Conservation (phyloP, 495 filamentous ascomycete genomes). For the Pyronema domesticum region DNA sequence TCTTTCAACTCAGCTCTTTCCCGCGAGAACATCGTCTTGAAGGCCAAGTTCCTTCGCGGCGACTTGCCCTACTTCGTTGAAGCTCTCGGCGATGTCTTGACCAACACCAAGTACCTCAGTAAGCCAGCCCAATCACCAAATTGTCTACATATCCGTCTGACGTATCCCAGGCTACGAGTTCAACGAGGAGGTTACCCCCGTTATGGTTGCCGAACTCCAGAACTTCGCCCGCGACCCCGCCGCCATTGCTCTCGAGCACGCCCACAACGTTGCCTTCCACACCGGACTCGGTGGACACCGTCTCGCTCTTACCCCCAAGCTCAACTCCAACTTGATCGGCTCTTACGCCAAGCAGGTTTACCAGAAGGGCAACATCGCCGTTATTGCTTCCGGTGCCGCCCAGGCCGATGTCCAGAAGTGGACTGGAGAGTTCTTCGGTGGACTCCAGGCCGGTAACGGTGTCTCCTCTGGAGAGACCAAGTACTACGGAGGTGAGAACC, state of each 20-base stretch:
- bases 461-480: slow-evolving; percentile 38
- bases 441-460: slow-evolving; percentile 28
- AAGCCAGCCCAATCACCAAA: slow-evolving; percentile 26
- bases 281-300: slow-evolving; percentile 64
- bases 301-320: slow-evolving; percentile 54
- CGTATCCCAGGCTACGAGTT: slow-evolving; percentile 55
- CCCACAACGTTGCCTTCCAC: slow-evolving; percentile 84
- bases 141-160: slow-evolving; percentile 11
- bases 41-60: slow-evolving; percentile 83
- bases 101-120: slow-evolving; percentile 71
- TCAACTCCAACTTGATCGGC: slow-evolving; percentile 58
- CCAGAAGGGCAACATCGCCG: slow-evolving; percentile 70
- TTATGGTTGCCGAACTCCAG: slow-evolving; percentile 55
- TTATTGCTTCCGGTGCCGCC: slow-evolving; percentile 74
- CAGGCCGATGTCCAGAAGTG: slow-evolving; percentile 67
- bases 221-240: slow-evolving; percentile 44
- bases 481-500: slow-evolving; percentile 90
- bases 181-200: slow-evolving; percentile 60
- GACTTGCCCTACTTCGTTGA: slow-evolving; percentile 97
- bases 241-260: slow-evolving; percentile 64
- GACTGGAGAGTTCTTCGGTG: slow-evolving; percentile 75
- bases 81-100: slow-evolving; percentile 77
- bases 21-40: slow-evolving; percentile 76
- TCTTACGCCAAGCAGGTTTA: slow-evolving; percentile 61
- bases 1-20: slow-evolving; percentile 71